Evolutionary conservation across 805 yeast species (phyloP).

Genomic region (Saturnispora saitoi): DNA sequence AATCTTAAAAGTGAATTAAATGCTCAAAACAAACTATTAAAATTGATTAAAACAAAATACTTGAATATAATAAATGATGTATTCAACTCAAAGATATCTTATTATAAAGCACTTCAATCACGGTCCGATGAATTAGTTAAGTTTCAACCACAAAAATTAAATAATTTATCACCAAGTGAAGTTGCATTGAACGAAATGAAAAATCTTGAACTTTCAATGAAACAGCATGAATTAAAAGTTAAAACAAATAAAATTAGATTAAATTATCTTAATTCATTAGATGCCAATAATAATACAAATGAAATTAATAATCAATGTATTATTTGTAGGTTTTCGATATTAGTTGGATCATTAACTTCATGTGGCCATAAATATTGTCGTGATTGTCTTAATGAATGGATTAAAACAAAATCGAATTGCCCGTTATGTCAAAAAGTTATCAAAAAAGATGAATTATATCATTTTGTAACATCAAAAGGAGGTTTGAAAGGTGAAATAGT

Average conservation of each 20-base stretch:
- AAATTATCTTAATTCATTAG: constrained; percentile 41
- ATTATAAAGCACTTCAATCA: constrained; percentile 76
- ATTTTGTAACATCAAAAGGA: constrained; percentile 53
- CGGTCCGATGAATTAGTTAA: constrained; percentile 75
- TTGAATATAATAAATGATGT: constrained; percentile 49
- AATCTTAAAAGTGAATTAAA: constrained; percentile 30
- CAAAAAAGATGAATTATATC: constrained; percentile 46
- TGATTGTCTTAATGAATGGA: constrained; percentile 74
- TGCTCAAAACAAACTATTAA: constrained; percentile 35
- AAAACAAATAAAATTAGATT: constrained; percentile 31
- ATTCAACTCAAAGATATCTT: constrained; percentile 73
- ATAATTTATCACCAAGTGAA: constrained; percentile 15
- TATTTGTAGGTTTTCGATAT: constrained; percentile 67
- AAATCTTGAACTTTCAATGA: constrained; percentile 16
- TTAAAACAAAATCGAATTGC: constrained; percentile 43
- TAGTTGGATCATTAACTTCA: constrained; percentile 69
- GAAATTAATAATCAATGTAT: constrained; percentile 41
- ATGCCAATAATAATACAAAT: constrained; percentile 12
- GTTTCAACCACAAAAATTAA: constrained; percentile 28
- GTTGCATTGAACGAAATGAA: constrained; percentile 15
- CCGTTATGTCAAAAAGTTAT: constrained; percentile 71
- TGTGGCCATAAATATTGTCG: constrained; percentile 93
- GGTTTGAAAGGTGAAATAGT: constrained; percentile 41
- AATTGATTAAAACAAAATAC: constrained; percentile 37
- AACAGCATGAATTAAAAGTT: constrained; percentile 12